Evolutionary conservation across 1,284 basidiomycete species (phyloP), one percentile per base, ranked within the genome.

Genomic region (Vanrija pseudolonga): DNA sequence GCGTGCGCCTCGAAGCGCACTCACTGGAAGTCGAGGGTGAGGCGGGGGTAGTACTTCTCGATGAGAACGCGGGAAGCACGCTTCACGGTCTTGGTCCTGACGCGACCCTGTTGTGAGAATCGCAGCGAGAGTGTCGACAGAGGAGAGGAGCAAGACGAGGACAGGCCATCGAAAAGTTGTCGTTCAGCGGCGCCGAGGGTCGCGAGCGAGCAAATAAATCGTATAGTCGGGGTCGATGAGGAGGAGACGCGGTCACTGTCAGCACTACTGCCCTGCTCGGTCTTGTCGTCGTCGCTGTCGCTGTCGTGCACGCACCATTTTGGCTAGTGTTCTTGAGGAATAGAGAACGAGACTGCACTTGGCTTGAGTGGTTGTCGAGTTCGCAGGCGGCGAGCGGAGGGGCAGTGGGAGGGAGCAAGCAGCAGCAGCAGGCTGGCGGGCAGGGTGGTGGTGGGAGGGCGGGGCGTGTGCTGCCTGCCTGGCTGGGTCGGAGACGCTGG

Each of bases 31-130:
- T 95, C 93, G 75, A 95, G 88, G 62, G 92, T 95, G 69, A 96
- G 85, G 72, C 92, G 88, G 66, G 92, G 92, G 82, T 94, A 95
- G 85, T 98, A 99, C 85, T 98, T 97, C 86, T 99, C 95, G 76
- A 99, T 98, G 81, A 98, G 86, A 72, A 96, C 92, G 68, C 95
- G 89, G 69, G 94, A 95, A 76, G 95, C 95, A 82, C 95, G 90
- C 86, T 98, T 99, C 79, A 94, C 95, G 68, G 95, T 99, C 84
- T 99, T 99, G 73, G 95, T 99, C 77, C 95, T 90, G 82, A 99
- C 95, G 76, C 95, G 93, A 81, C 96, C 96, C 95, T 97, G 80
- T 50, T 55, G 32, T 9, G 14, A 15, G 14, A 15, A 32, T 14
- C 32, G 32, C 32, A 32, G 32, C 32, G 32, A 15, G 12, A 9